Percentiles rank a stretch among this genome's conserved stretches.
Evolutionary conservation across 2,329 filamentous ascomycete genomes (phyloP).

Genomic region (Xylaria sp.): DNA sequence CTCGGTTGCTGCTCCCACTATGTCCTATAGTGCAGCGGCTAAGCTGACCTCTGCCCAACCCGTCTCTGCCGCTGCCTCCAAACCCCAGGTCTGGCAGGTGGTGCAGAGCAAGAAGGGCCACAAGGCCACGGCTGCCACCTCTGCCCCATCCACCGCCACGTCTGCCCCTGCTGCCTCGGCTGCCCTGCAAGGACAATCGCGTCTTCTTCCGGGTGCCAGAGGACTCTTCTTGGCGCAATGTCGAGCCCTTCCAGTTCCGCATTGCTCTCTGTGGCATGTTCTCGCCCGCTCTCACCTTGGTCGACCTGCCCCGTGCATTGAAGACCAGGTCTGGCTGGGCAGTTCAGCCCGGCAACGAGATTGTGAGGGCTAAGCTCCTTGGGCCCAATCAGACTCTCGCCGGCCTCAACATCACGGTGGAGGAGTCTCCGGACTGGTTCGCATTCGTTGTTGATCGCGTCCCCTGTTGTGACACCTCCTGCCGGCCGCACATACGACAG

Average conservation of each 20-base stretch:
- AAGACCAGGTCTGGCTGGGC: not conserved
- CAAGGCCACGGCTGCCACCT: no score
- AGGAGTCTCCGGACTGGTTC: not conserved
- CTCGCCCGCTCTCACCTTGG: not conserved
- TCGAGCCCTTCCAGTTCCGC: not conserved
- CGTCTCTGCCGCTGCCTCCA: no score
- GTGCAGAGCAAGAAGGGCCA: no score
- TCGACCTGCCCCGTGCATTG: not conserved
- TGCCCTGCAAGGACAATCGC: not conserved
- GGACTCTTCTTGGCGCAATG: not conserved
- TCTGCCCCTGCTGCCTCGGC: not conserved
- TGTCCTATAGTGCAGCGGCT: no score
- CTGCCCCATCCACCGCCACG: no score
- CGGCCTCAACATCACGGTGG: no score
- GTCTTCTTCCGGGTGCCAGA: not conserved
- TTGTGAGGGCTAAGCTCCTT: not conserved
- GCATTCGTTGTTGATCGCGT: not conserved
- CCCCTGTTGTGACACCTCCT: not conserved
- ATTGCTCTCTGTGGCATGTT: not conserved
- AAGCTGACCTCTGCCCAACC: no score
- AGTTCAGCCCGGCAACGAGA: not conserved
- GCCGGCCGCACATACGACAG: no score
- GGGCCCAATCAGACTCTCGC: not conserved
- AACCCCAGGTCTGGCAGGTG: no score
- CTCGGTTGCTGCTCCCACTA: no score